Conservation (phyloP, 2,329 filamentous ascomycete species). For the Neofusicoccum sp. region DNA sequence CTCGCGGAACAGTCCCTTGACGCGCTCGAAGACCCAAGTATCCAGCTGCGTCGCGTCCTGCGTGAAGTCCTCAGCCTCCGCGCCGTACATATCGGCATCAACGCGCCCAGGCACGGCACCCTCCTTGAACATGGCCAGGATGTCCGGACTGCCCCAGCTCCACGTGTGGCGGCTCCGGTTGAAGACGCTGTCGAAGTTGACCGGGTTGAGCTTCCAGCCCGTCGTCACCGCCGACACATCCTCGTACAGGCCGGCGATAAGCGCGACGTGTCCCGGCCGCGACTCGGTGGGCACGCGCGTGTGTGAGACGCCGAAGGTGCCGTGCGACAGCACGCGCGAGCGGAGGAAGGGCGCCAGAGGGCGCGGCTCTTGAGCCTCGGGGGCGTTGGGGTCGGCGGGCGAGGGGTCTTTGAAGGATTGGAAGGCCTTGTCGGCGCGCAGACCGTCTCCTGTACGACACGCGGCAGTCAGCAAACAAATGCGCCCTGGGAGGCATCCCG, state of each 20-base stretch:
- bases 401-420: conserved; percentile 89
- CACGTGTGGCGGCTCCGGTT: conserved; percentile 95
- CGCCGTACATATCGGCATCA: conserved; percentile 79
- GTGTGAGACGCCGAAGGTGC: conserved; percentile 96
- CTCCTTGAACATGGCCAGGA: conserved; percentile 92
- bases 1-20: conserved; percentile 79
- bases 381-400: conserved; percentile 54
- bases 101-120: conserved; percentile 87
- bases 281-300: conserved; percentile 97
- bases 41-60: conserved; percentile 78
- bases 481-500: conserved; percentile 14
- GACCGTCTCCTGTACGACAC: conserved; percentile 65
- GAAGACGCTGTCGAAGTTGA: conserved; percentile 98
- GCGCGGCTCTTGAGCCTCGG: conserved; percentile 64
- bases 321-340: conserved; percentile 81
- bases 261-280: conserved; percentile 89
- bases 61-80: conserved; percentile 88
- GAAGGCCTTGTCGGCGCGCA: conserved; percentile 97
- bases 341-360: conserved; percentile 89
- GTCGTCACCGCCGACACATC: conserved; percentile 97
- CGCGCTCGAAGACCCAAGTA: conserved; percentile 92
- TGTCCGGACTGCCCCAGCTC: conserved; percentile 99
- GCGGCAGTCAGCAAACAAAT: conserved; percentile 3
- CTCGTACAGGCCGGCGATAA: conserved; percentile 95
- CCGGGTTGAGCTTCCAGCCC: conserved; percentile 97